Evolutionary conservation across 495 filamentous ascomycete species (phyloP).

Genomic region (Tuber microsphaerosporum): DNA sequence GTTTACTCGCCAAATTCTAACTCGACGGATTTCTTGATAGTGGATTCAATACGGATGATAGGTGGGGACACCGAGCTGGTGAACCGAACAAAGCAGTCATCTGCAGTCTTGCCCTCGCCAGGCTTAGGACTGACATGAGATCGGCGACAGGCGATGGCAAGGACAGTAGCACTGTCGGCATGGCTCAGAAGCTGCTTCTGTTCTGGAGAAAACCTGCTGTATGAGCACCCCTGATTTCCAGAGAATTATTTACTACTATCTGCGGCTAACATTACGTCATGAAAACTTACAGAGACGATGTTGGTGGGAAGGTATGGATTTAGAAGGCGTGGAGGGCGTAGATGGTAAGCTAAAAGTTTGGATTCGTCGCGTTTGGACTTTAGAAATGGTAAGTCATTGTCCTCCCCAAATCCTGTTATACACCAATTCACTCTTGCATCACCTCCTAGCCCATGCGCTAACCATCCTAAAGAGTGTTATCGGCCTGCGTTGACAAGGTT

Average conservation of each 20-base stretch:
- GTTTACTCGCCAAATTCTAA: background rate
- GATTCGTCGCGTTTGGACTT: constrained; percentile 95
- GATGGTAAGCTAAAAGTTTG: constrained; percentile 92
- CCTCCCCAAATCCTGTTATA: background rate
- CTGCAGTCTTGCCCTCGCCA: constrained; percentile 86
- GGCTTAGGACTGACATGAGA: constrained; percentile 83
- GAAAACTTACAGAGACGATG: constrained; percentile 56
- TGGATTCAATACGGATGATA: constrained; percentile 91
- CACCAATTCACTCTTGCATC: background rate
- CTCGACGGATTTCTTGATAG: constrained; percentile 45
- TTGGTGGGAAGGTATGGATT: constrained; percentile 99
- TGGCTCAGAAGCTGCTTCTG: constrained; percentile 96
- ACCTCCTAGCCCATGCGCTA: constrained; percentile 29
- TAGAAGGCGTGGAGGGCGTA: constrained; percentile 80
- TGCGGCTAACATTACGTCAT: constrained; percentile 8
- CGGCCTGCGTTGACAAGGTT: constrained; percentile 59
- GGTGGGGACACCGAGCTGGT: constrained; percentile 89
- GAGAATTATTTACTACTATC: background rate
- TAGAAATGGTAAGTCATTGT: constrained; percentile 73
- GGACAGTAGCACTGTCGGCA: constrained; percentile 80
- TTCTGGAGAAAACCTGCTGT: constrained; percentile 95
- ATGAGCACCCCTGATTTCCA: constrained; percentile 4
- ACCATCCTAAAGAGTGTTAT: constrained; percentile 62
- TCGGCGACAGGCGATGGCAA: constrained; percentile 59
- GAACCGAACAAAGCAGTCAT: constrained; percentile 98